phyloP scores from a whole-genome alignment of 148 eudicot genomes.

The Hydrangea macrophylla region DNA sequence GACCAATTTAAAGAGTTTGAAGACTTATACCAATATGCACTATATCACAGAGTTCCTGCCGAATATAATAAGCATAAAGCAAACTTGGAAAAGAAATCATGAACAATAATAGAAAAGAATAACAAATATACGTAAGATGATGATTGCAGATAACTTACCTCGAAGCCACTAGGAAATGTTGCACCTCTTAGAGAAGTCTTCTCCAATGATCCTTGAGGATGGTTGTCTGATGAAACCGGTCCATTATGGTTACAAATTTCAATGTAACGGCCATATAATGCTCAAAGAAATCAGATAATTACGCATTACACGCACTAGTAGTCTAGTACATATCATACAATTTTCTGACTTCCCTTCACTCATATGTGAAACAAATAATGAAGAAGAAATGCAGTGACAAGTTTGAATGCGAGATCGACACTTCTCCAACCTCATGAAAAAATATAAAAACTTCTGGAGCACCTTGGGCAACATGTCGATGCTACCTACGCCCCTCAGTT shows the following conservation, averaged over 20 bases:
- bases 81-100: too few relatives aligned
- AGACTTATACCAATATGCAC: too few relatives aligned
- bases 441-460: too few relatives aligned
- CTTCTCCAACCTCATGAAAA: too few relatives aligned
- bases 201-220: conserved; percentile 34
- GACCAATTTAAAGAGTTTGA: too few relatives aligned
- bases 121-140: too few relatives aligned
- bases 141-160: conserved; percentile 41
- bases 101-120: too few relatives aligned
- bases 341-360: not conserved
- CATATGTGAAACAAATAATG: not conserved
- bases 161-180: conserved; percentile 66
- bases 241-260: conserved; percentile 19
- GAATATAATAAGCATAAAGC: not conserved
- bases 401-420: not conserved
- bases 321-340: not conserved
- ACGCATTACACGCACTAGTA: not conserved
- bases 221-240: conserved; percentile 34
- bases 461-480: too few relatives aligned
- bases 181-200: conserved; percentile 37
- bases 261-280: conserved; percentile 1
- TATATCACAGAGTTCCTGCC: too few relatives aligned
- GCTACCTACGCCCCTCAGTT: too few relatives aligned
- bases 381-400: not conserved
- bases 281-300: not conserved